These are phyloP conservation scores for Pseudocercospora pini-densiflorae DNA, from an alignment of 2,329 filamentous ascomycete genomes.

Conservation along the genomic window DNA sequence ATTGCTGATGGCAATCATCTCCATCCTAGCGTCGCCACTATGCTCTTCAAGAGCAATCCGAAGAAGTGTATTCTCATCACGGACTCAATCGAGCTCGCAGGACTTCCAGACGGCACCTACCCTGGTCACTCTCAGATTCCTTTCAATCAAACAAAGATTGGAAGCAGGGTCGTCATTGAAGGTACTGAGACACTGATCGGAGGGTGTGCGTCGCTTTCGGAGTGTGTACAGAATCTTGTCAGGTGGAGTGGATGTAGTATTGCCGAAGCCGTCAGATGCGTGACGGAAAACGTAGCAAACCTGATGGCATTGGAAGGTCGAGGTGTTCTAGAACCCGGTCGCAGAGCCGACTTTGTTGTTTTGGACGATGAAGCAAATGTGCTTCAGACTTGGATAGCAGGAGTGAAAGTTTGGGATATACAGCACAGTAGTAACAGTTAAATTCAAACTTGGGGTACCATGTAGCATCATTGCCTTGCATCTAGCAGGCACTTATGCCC, in stretches of 20 bases:
- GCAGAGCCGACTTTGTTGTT: slow-evolving; percentile 56
- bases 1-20: slow-evolving; percentile 61
- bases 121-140: slow-evolving; percentile 57
- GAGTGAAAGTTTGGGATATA: slow-evolving; percentile 52
- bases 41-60: slow-evolving; percentile 55
- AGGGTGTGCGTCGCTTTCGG: slow-evolving; percentile 56
- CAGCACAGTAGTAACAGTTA: not conserved
- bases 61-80: slow-evolving; percentile 57
- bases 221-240: slow-evolving; percentile 56
- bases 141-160: slow-evolving; percentile 54
- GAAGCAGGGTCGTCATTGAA: slow-evolving; percentile 55
- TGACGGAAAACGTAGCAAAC: slow-evolving; percentile 56
- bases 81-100: slow-evolving; percentile 60
- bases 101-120: slow-evolving; percentile 56
- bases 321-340: slow-evolving; percentile 50
- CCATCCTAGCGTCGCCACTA: slow-evolving; percentile 54
- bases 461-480: not conserved
- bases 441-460: slow-evolving; percentile 3
- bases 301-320: slow-evolving; percentile 55
- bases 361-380: slow-evolving; percentile 52
- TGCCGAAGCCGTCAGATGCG: slow-evolving; percentile 54
- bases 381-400: slow-evolving; percentile 56
- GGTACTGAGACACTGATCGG: slow-evolving; percentile 60
- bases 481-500: slow-evolving; percentile 11
- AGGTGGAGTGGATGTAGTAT: slow-evolving; percentile 53